Conservation (phyloP, 345 rosid genomes). For the Populus simonii region DNA sequence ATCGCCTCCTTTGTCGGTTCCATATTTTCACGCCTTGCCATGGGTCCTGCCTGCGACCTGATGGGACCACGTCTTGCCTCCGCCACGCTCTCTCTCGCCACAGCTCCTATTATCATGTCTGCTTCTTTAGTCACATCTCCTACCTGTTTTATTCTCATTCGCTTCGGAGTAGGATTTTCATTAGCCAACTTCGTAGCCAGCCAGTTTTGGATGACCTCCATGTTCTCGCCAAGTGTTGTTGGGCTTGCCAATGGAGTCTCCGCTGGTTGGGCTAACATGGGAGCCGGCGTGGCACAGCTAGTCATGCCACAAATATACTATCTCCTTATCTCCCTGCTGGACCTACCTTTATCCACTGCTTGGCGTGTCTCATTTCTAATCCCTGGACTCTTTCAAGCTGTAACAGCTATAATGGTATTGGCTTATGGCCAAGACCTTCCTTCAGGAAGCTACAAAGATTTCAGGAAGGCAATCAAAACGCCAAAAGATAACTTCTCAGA, state of each 20-base stretch:
- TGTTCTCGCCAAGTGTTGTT: slow-evolving; percentile 67
- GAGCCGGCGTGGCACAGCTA: slow-evolving; percentile 71
- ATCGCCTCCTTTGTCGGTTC: slow-evolving; percentile 75
- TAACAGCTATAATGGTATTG: slow-evolving; percentile 50
- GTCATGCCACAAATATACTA: slow-evolving; percentile 63
- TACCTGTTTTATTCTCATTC: slow-evolving; percentile 48
- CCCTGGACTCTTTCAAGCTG: slow-evolving; percentile 56
- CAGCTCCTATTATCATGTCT: slow-evolving; percentile 56
- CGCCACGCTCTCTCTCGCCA: slow-evolving; percentile 61
- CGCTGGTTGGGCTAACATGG: slow-evolving; percentile 80
- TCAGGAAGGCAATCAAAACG: background rate
- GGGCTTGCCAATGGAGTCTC: slow-evolving; percentile 77
- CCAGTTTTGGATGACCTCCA: slow-evolving; percentile 91
- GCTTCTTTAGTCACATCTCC: slow-evolving; percentile 50
- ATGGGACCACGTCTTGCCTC: slow-evolving; percentile 71
- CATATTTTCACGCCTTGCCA: slow-evolving; percentile 81
- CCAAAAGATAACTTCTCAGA: slow-evolving; percentile 26
- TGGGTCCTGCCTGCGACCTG: slow-evolving; percentile 77
- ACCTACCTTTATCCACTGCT: slow-evolving; percentile 33
- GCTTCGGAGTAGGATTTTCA: slow-evolving; percentile 67
- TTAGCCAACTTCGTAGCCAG: slow-evolving; percentile 80
- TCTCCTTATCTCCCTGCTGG: slow-evolving; percentile 5
- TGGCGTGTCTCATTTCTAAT: slow-evolving; percentile 65
- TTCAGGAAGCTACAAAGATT: slow-evolving; percentile 27
- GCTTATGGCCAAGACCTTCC: slow-evolving; percentile 66